phyloP scores from a whole-genome alignment of 257 asterid genomes.

The Primulina huaijiensis region DNA sequence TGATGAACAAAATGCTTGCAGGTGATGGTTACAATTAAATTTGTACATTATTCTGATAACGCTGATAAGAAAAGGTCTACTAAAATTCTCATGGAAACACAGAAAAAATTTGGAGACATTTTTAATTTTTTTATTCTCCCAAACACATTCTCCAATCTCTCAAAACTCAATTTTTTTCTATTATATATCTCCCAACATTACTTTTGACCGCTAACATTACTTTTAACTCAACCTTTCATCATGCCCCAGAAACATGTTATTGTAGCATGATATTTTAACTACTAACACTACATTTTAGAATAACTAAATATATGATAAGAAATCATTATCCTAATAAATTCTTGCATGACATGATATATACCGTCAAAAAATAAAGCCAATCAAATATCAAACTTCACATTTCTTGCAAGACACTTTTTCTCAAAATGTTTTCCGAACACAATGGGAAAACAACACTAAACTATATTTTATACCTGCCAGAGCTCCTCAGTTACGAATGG shows the following conservation, averaged over 20 bases:
- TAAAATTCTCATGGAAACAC: not conserved
- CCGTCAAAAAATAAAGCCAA: not conserved
- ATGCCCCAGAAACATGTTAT: no score
- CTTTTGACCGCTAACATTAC: no score
- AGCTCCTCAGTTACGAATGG: conserved; percentile 97
- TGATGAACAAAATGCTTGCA: no score
- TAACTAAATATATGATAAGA: not conserved
- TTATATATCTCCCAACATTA: not conserved
- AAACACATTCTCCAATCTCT: not conserved
- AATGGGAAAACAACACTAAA: not conserved
- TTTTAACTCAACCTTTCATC: no score
- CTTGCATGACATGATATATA: not conserved
- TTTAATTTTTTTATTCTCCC: not conserved
- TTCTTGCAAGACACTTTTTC: not conserved
- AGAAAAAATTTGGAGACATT: not conserved
- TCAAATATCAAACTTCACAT: not conserved
- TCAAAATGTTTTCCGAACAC: not conserved
- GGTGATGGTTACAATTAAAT: not conserved
- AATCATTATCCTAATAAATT: not conserved
- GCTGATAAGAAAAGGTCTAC: not conserved
- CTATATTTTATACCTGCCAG: conserved; percentile 74
- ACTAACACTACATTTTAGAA: no score
- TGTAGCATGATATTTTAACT: no score
- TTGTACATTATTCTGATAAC: not conserved
- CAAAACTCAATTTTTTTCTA: not conserved